Evolutionary conservation across 2,329 filamentous ascomycete genomes (phyloP).

Genomic region (Penicillium griseofulvum): DNA sequence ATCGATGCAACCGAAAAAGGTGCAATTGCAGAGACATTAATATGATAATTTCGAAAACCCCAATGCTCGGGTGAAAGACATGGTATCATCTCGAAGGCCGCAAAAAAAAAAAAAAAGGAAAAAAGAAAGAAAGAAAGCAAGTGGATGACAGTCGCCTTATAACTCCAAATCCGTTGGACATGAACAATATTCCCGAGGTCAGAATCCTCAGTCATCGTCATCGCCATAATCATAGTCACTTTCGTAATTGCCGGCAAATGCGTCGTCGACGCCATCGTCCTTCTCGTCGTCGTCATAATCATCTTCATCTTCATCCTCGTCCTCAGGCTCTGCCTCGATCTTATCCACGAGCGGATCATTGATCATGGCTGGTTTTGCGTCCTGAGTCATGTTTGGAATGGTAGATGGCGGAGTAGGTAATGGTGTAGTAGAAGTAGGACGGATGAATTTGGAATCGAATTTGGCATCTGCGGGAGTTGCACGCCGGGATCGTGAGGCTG

Average conservation of each 20-base stretch:
- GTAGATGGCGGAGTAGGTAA: conserved; percentile 3
- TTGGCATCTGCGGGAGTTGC: conserved; percentile 18
- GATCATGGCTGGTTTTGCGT: neutral
- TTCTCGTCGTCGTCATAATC: conserved; percentile 32
- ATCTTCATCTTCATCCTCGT: conserved; percentile 30
- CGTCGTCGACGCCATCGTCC: conserved; percentile 33
- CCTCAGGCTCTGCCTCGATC: neutral
- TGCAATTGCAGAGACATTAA: neutral
- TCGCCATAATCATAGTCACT: conserved; percentile 24
- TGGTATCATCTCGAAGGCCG: conserved; percentile 10
- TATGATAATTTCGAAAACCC: neutral
- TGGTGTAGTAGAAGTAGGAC: conserved; percentile 7
- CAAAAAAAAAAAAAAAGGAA: neutral
- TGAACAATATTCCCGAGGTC: neutral
- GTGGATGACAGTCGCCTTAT: neutral
- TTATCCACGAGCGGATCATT: neutral
- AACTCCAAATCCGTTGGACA: neutral
- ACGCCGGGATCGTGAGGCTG: conserved; percentile 13
- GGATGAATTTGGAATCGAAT: conserved; percentile 16
- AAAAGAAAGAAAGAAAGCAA: neutral
- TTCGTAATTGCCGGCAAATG: conserved; percentile 30
- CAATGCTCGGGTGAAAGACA: conserved; percentile 1
- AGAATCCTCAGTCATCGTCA: conserved; percentile 16
- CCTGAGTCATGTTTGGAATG: neutral
- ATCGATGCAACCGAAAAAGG: neutral